Evolutionary conservation across 371 early-diverging fungal species (phyloP).

Genomic region (Dinochytrium kinnereticum): DNA sequence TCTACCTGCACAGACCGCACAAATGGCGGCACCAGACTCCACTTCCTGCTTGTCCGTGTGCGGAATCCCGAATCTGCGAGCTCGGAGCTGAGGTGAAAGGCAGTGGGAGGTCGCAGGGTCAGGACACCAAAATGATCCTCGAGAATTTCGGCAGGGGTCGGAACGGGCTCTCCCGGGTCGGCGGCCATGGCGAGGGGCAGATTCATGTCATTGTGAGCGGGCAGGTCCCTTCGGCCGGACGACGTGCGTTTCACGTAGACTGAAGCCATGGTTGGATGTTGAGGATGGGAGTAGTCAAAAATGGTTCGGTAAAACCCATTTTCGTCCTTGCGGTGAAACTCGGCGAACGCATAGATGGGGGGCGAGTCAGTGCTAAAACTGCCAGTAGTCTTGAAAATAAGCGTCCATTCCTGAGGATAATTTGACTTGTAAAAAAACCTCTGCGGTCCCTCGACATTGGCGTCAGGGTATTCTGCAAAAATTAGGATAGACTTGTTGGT

Average conservation of each 20-base stretch:
- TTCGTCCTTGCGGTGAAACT: not conserved
- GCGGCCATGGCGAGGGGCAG: not conserved
- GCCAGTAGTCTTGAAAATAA: conserved; percentile 14
- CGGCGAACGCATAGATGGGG: conserved; percentile 10
- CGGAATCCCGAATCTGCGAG: conserved; percentile 11
- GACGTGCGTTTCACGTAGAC: not conserved
- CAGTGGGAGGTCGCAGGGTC: conserved; percentile 19
- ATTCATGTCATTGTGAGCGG: conserved; percentile 9
- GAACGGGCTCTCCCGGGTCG: conserved; percentile 15
- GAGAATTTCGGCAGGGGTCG: conserved; percentile 35
- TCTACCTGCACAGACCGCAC: conserved; percentile 27
- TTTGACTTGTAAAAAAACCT: conserved; percentile 14
- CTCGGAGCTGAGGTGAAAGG: conserved; percentile 27
- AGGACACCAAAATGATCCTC: conserved; percentile 39
- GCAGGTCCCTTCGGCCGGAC: not conserved
- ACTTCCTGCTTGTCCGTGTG: not conserved
- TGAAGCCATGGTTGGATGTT: conserved; percentile 36
- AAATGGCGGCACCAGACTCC: conserved; percentile 2
- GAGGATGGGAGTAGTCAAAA: conserved; percentile 49
- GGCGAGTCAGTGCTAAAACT: not conserved
- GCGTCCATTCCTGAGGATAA: conserved; percentile 14
- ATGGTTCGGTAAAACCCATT: conserved; percentile 14
- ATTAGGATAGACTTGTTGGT: conserved; percentile 10
- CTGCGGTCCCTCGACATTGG: not conserved
- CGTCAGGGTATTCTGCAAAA: conserved; percentile 13